Percentiles rank a stretch among this genome's conserved stretches.
phyloP scores from a whole-genome alignment of 2,329 filamentous ascomycete genomes.

The Colletotrichum orbiculare region DNA sequence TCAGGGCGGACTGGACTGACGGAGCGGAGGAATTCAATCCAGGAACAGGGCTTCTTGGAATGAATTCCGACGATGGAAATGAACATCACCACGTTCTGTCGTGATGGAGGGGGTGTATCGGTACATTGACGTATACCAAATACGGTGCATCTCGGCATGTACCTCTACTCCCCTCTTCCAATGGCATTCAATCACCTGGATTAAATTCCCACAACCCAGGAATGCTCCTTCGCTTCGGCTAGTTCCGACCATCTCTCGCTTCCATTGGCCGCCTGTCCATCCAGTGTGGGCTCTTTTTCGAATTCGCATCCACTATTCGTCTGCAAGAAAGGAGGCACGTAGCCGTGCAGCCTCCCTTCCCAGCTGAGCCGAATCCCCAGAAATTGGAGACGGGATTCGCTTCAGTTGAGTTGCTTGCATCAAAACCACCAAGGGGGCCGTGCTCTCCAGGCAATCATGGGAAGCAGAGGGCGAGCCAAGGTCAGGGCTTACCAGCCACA shows the following conservation, averaged over 20 bases:
- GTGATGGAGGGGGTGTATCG: background rate
- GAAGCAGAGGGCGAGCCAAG: too few relatives aligned
- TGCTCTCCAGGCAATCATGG: too few relatives aligned
- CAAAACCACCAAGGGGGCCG: too few relatives aligned
- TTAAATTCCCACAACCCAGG: conserved; percentile 20
- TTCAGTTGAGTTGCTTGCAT: too few relatives aligned
- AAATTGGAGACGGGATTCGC: too few relatives aligned
- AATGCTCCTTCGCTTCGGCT: conserved; percentile 25
- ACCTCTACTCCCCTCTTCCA: background rate
- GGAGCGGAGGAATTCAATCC: conserved; percentile 21
- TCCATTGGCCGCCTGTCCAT: conserved; percentile 5
- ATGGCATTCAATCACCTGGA: conserved; percentile 17
- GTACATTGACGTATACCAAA: background rate
- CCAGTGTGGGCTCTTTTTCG: conserved; percentile 6
- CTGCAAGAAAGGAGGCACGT: too few relatives aligned
- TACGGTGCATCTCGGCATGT: background rate
- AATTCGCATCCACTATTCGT: background rate
- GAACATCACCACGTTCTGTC: conserved; percentile 24
- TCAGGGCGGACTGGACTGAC: conserved; percentile 10
- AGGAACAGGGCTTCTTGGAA: conserved; percentile 35
- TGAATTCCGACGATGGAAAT: conserved; percentile 29
- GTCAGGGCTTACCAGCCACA: too few relatives aligned
- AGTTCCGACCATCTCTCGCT: conserved; percentile 1
- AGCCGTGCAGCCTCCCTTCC: too few relatives aligned
- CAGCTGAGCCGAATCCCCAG: too few relatives aligned